Evolutionary conservation across 805 yeast genomes (phyloP), one percentile per base, ranked within the genome.

Genomic region (Candida silvatica): DNA sequence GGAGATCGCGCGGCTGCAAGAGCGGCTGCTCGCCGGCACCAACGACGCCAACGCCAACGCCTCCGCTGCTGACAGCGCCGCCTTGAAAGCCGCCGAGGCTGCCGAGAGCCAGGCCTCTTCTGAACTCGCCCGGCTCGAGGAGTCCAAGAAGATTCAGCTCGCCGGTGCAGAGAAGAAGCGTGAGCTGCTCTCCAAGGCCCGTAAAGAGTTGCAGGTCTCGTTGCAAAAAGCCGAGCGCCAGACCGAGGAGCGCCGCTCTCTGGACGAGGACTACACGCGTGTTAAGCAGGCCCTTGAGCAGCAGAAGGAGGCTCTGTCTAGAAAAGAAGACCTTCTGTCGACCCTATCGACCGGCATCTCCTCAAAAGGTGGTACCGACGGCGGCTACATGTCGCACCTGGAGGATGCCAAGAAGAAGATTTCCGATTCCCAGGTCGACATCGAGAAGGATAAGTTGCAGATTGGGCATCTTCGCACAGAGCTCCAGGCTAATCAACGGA

Each of bases 291-390:
- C 58, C n/a, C 59, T 81, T 17, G 61, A 56, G 2, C 49, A 52
- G 1, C 43, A 75, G 36, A 77, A 74, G 40, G 62, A 59, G 4
- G 64, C 66, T 11, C 64, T 70, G 31, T 61, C 64, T 23, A 68
- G 64, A 39, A 84, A 82, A 45, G 90, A 84, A 47, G 96, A 88
- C 41, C 64, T 88, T 8, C 59, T 85, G 7, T 81, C 92, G 0
- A 79, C 94, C 0, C 64, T 88, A 27, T 77, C 87, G 0, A 85
- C 95, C 0, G 96, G 97, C 47, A 77, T 88, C n/a, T 82, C 95
- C 0, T 74, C 94, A 0, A 77, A 74, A 39, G 95, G 94, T 36
- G 68, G 77, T 0, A 62, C 78, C 0, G 80, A 78, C 47, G 78
- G 82, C 23, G 96, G 96, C 6, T 88, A 84, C 55, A 61, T 68